A percentile compares a stretch with the other conserved stretches of the same genome.
phyloP scores from a whole-genome alignment of 768 basidiomycete genomes.

The Cubamyces sp. region DNA sequence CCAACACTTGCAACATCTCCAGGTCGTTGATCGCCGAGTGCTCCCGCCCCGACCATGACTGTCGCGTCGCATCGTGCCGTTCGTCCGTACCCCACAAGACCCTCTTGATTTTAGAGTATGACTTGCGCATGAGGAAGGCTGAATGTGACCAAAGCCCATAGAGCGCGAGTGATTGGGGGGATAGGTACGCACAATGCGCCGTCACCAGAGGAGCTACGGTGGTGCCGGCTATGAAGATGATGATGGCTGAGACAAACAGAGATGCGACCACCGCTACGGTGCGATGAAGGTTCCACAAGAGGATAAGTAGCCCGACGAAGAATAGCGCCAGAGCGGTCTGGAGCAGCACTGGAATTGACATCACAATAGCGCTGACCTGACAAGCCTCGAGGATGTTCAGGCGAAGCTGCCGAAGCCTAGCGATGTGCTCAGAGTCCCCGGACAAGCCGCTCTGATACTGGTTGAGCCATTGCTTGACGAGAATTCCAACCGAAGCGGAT shows the following conservation, averaged over 20 bases:
- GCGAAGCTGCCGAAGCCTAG: constrained; percentile 24
- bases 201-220: neutral
- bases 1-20: no score
- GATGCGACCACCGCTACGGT: constrained; percentile 10
- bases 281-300: constrained; percentile 21
- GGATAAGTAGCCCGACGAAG: constrained; percentile 24
- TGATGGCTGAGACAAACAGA: neutral
- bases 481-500: constrained; percentile 32
- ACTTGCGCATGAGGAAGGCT: no score
- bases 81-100: no score
- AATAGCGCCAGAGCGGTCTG: constrained; percentile 28
- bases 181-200: constrained; percentile 4
- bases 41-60: no score
- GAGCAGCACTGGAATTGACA: constrained; percentile 23
- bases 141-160: no score
- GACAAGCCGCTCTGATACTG: neutral
- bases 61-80: no score
- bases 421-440: neutral
- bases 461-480: constrained; percentile 36
- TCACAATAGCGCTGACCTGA: constrained; percentile 21
- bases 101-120: no score
- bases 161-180: neutral
- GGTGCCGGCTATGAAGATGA: neutral
- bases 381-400: constrained; percentile 23
- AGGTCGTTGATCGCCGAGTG: no score